phyloP scores from a whole-genome alignment of 2,329 filamentous ascomycete species.

The Stachybotrys echinatus region DNA sequence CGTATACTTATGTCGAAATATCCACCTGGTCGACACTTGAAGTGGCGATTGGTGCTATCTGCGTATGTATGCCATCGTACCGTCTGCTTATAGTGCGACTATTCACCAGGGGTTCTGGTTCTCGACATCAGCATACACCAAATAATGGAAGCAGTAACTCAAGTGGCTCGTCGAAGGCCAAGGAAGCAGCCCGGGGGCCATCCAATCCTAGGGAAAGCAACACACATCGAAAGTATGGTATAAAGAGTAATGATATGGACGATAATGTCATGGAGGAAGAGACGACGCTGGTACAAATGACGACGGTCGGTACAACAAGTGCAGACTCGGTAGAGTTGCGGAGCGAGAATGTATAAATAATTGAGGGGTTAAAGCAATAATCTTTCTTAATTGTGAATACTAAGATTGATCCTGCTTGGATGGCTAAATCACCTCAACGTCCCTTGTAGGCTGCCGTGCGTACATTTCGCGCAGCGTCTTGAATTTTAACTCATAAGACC shows the following conservation, averaged over 20 bases:
- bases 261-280: background rate
- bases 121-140: background rate
- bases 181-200: background rate
- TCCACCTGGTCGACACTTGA: conserved; percentile 24
- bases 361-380: too few relatives aligned
- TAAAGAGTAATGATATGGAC: background rate
- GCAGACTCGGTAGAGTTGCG: background rate
- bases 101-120: conserved; percentile 20
- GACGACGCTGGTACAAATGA: background rate
- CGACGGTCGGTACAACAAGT: background rate
- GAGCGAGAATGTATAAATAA: too few relatives aligned
- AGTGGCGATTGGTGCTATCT: conserved; percentile 25
- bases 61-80: conserved; percentile 24
- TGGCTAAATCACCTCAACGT: background rate
- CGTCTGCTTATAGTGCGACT: conserved; percentile 20
- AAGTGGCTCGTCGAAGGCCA: background rate
- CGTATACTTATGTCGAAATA: conserved; percentile 18
- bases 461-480: background rate
- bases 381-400: too few relatives aligned
- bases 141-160: background rate
- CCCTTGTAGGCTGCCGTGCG: background rate
- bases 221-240: background rate
- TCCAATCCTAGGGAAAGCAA: background rate
- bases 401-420: too few relatives aligned
- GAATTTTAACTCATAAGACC: background rate